Evolutionary conservation across 768 basidiomycete species (phyloP).

Genomic region (Suillus paluster): DNA sequence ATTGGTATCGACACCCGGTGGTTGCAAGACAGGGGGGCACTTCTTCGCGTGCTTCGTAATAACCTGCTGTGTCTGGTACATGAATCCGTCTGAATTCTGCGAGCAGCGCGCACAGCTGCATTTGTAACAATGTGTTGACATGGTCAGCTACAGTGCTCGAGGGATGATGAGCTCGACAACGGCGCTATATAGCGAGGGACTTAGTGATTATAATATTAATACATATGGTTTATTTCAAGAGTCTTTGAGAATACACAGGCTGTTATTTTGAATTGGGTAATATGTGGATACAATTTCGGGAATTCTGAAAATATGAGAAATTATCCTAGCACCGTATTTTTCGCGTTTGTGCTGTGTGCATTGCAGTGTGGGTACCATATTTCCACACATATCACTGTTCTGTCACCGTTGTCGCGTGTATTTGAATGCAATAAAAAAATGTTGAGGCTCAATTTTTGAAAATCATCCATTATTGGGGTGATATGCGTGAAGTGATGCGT

Average conservation of each 20-base stretch:
- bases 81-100: neutral
- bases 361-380: too few species aligned
- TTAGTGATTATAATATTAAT: too few species aligned
- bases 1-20: neutral
- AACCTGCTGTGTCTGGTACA: neutral
- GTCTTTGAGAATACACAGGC: neutral
- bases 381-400: too few species aligned
- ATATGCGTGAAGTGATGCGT: too few species aligned
- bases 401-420: too few species aligned
- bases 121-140: neutral
- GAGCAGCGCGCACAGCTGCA: neutral
- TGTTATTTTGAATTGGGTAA: neutral
- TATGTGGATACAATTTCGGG: neutral
- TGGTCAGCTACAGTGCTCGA: neutral
- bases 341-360: too few species aligned
- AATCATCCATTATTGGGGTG: too few species aligned
- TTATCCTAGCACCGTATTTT: too few species aligned
- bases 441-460: too few species aligned
- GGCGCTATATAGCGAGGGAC: neutral
- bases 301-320: too few species aligned
- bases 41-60: neutral
- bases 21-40: neutral
- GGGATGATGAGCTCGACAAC: neutral
- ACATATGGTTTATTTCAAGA: neutral
- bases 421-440: too few species aligned